A percentile compares a stretch with the other conserved stretches of the same genome.
Conservation (phyloP, 2,329 filamentous ascomycete genomes). For the Xylaria digitata region DNA sequence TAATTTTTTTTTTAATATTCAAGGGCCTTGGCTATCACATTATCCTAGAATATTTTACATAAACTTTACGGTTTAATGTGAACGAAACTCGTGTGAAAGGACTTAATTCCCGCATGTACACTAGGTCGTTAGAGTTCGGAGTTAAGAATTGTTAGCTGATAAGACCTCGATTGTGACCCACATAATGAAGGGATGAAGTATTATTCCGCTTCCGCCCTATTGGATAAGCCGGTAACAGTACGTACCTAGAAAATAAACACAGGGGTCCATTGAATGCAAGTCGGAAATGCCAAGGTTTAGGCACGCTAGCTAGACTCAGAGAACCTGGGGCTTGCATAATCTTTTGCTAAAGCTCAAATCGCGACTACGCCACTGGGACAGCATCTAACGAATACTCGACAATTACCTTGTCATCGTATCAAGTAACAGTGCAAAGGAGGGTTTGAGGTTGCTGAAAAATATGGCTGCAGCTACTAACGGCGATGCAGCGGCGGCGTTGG, state of each 20-base stretch:
- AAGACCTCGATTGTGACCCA: too few relatives aligned
- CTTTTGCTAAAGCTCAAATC: slow-evolving; percentile 37
- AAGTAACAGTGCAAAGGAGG: slow-evolving; percentile 43
- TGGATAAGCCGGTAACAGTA: not conserved
- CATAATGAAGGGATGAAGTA: not conserved
- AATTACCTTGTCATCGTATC: slow-evolving; percentile 11
- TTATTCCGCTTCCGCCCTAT: slow-evolving; percentile 15
- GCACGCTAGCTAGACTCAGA: slow-evolving; percentile 16
- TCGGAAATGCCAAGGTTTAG: slow-evolving; percentile 16
- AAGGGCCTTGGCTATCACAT: too few relatives aligned
- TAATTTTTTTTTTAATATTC: too few relatives aligned
- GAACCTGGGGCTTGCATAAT: slow-evolving; percentile 25
- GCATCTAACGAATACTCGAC: slow-evolving; percentile 32
- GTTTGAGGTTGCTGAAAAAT: slow-evolving; percentile 44
- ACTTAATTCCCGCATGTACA: too few relatives aligned
- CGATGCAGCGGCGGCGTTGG: slow-evolving; percentile 64
- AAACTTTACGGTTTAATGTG: too few relatives aligned
- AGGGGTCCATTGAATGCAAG: not conserved
- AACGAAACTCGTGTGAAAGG: too few relatives aligned
- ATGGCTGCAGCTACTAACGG: slow-evolving; percentile 62
- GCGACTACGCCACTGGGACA: slow-evolving; percentile 41
- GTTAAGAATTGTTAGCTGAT: too few relatives aligned
- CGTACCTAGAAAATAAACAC: not conserved
- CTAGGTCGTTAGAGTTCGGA: too few relatives aligned
- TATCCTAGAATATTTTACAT: too few relatives aligned